Conservation (phyloP, 805 yeast species). For the Yamadazyma akitaensis region DNA sequence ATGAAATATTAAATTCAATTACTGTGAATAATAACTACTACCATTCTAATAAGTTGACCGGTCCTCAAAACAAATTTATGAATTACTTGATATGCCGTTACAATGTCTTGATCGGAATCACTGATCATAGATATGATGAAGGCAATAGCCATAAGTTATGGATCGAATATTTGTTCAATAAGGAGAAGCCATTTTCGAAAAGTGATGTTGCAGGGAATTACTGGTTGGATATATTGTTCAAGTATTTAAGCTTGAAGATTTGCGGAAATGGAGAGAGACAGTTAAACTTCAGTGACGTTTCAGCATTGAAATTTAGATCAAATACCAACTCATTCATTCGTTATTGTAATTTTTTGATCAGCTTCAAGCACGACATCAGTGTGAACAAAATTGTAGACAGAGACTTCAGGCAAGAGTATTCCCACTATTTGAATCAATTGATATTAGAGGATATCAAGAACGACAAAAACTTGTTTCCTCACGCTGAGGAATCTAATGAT, state of each 20-base stretch:
- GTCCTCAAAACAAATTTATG: constrained; percentile 20
- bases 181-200: constrained; percentile 21
- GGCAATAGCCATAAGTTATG: constrained; percentile 20
- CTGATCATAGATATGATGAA: constrained; percentile 10
- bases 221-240: constrained; percentile 32
- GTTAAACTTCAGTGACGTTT: constrained; percentile 15
- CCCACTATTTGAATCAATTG: constrained; percentile 20
- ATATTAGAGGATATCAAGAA: constrained; percentile 14
- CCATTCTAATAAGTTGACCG: constrained; percentile 13
- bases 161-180: constrained; percentile 26
- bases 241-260: constrained; percentile 16
- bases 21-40: constrained; percentile 12
- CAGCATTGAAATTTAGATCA: constrained; percentile 20
- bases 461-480: constrained; percentile 24
- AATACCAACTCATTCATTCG: constrained; percentile 25
- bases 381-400: constrained; percentile 9
- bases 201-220: constrained; percentile 32
- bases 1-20: constrained; percentile 14
- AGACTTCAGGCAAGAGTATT: constrained; percentile 25
- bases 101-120: constrained; percentile 28
- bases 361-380: constrained; percentile 10
- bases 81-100: constrained; percentile 33
- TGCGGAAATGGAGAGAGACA: constrained; percentile 16
- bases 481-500: constrained; percentile 21
- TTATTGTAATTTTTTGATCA: constrained; percentile 25